Conservation (phyloP, 768 basidiomycete genomes). For the Collybiopsis confluens region DNA sequence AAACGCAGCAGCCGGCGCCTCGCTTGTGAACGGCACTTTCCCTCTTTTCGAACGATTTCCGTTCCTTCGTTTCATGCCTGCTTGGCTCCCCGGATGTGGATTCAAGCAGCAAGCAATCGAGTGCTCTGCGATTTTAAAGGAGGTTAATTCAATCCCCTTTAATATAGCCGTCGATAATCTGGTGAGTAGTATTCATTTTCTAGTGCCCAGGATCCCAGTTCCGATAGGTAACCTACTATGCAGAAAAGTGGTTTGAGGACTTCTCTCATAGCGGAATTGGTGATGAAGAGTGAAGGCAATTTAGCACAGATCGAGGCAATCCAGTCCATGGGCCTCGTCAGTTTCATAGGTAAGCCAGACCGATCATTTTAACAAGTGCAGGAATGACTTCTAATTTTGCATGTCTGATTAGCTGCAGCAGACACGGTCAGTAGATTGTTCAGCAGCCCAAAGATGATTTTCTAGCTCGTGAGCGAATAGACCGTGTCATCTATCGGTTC, state of each 20-base stretch:
- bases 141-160: not conserved
- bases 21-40: not conserved
- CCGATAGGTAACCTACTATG: no score
- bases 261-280: not conserved
- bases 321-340: not conserved
- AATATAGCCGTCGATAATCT: not conserved
- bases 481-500: not conserved
- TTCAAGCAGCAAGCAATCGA: not conserved
- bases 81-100: slow-evolving; percentile 3
- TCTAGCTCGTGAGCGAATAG: not conserved
- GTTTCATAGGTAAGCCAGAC: not conserved
- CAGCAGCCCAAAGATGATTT: not conserved
- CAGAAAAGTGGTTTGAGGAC: not conserved
- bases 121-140: not conserved
- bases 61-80: not conserved
- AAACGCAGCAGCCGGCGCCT: not conserved
- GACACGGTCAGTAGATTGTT: not conserved
- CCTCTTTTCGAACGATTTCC: not conserved
- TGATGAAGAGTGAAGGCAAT: not conserved
- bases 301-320: not conserved
- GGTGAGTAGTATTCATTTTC: not conserved
- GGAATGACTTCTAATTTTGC: not conserved
- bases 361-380: not conserved
- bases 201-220: not conserved
- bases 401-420: not conserved